Percentiles rank a stretch among this genome's conserved stretches.
These are phyloP conservation scores for Leishmania turanica DNA, from an alignment of 208 protist genomes.

Conservation along the genomic window DNA sequence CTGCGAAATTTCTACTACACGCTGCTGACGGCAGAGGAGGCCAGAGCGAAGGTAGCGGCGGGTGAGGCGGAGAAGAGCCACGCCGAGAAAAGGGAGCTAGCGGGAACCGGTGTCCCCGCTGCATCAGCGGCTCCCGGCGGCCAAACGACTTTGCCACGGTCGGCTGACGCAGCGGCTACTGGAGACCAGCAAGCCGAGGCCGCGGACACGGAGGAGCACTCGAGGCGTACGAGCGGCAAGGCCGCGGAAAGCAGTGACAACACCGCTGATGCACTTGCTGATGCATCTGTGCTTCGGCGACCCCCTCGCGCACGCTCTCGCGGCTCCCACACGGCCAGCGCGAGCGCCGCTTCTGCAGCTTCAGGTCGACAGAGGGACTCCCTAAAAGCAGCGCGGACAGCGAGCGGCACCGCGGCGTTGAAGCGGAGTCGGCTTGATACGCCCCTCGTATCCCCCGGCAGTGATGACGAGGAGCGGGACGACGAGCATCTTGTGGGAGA, in stretches of 20 bases:
- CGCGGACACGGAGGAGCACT: neutral
- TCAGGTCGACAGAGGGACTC: neutral
- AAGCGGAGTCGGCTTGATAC: neutral
- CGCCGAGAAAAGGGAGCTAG: neutral
- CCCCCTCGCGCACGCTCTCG: neutral
- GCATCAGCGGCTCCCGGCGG: neutral
- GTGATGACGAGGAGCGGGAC: neutral
- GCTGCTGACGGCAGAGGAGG: slow-evolving; percentile 43
- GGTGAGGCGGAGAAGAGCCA: neutral
- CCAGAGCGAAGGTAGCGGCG: slow-evolving; percentile 7
- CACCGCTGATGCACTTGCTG: neutral
- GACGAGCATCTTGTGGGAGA: neutral
- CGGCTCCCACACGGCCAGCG: neutral
- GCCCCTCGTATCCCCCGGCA: neutral
- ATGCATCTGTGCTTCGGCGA: neutral
- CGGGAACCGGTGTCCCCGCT: neutral
- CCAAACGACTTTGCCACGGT: neutral
- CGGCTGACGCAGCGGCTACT: neutral
- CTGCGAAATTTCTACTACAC: slow-evolving; percentile 78
- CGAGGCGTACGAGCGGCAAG: slow-evolving; percentile 2
- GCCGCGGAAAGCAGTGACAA: neutral
- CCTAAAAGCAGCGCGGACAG: neutral
- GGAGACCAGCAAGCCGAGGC: neutral
- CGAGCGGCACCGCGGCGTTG: neutral
- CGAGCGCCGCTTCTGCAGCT: neutral